phyloP scores from a whole-genome alignment of 768 basidiomycete genomes.

The Leccinum broughii region DNA sequence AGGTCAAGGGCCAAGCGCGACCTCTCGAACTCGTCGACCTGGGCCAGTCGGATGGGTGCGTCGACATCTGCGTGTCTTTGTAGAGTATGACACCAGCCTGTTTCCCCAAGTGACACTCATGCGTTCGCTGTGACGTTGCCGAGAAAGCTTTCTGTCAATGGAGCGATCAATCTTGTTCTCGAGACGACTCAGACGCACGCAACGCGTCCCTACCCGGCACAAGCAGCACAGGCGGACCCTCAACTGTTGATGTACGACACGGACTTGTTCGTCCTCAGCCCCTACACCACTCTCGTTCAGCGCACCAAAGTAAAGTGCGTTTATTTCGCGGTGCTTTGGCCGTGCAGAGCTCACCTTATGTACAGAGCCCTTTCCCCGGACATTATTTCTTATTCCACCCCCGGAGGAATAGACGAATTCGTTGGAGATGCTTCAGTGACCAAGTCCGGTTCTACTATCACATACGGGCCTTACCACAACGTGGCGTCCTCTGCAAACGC shows the following conservation, averaged over 20 bases:
- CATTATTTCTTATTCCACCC: conserved; percentile 71
- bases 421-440: conserved; percentile 59
- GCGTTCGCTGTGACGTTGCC: conserved; percentile 67
- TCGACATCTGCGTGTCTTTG: conserved; percentile 16
- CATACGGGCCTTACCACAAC: conserved; percentile 85
- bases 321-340: neutral
- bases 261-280: conserved; percentile 80
- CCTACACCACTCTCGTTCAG: conserved; percentile 79
- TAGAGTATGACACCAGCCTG: conserved; percentile 22
- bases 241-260: conserved; percentile 79
- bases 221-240: conserved; percentile 70
- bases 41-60: conserved; percentile 54
- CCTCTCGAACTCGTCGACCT: conserved; percentile 53
- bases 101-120: conserved; percentile 42
- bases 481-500: conserved; percentile 61
- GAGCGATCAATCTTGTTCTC: conserved; percentile 73
- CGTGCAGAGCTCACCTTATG: conserved; percentile 6
- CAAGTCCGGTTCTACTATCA: conserved; percentile 77
- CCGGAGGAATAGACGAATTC: conserved; percentile 59
- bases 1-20: conserved; percentile 67
- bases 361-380: conserved; percentile 68
- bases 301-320: conserved; percentile 85
- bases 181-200: conserved; percentile 79
- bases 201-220: conserved; percentile 72
- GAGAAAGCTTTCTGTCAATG: conserved; percentile 54